These are phyloP conservation scores for Vitis riparia DNA, from an alignment of 164 flowering plant genomes.

Conservation along the genomic window DNA sequence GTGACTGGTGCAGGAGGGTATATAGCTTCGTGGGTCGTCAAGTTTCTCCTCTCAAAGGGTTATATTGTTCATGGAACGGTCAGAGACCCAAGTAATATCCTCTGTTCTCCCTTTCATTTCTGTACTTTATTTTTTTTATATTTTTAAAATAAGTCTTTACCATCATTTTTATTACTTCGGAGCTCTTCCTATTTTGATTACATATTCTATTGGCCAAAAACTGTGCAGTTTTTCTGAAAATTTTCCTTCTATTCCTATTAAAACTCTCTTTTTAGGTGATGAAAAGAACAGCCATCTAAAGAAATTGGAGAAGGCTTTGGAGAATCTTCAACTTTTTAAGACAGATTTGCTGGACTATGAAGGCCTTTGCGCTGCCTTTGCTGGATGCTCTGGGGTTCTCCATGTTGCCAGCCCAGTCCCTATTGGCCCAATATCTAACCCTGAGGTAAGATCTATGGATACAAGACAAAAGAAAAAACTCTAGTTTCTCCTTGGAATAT, in stretches of 20 bases:
- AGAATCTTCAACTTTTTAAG: conserved; percentile 24
- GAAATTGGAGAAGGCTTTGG: conserved; percentile 23
- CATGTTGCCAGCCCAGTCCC: conserved; percentile 31
- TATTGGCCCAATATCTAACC: neutral
- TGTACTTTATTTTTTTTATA: too few relatives aligned
- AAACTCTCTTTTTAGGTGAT: conserved; percentile 14
- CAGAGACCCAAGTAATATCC: conserved; percentile 16
- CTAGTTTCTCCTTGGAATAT: too few relatives aligned
- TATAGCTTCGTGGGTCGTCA: conserved; percentile 29
- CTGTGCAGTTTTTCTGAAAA: neutral
- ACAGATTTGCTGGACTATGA: conserved; percentile 26
- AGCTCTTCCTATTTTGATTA: neutral
- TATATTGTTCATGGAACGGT: conserved; percentile 39
- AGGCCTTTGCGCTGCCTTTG: conserved; percentile 15
- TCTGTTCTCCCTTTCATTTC: neutral
- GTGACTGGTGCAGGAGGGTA: conserved; percentile 29
- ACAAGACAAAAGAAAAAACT: neutral
- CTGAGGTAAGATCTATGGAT: conserved; percentile 15
- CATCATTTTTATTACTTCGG: neutral
- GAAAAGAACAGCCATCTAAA: conserved; percentile 24
- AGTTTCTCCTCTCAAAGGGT: conserved; percentile 28
- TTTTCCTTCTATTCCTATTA: neutral
- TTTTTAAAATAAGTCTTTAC: neutral
- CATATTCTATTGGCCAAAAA: too few relatives aligned
- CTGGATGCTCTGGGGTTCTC: conserved; percentile 25